Base-by-base conservation (phyloP, 257 asterid species). In the Solanum boliviense region DNA sequence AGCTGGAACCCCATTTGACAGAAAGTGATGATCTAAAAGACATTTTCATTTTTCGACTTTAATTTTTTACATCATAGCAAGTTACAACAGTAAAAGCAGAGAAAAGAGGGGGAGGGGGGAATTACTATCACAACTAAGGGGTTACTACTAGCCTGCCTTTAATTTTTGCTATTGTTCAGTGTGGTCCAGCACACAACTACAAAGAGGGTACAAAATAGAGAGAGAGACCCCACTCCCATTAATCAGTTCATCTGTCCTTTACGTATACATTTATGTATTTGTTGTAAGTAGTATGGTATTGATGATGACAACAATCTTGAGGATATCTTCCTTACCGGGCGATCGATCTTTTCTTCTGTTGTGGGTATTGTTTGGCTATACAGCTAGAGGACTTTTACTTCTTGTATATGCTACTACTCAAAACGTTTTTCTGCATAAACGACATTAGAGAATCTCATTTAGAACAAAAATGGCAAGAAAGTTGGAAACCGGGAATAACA, bases 201-300 rank as follows among this genome's bases (percentile, higher is more conserved):
- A 93, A 92, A 93, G 83, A 52, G 23, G 21, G 60, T 16, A 89
- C 25, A 18, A 48, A 15, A 48, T 15, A 48, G 58, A 52, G 60
- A 81, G 58, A 73, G 84, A 91, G 92, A 89, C 94, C 96, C 95
- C 91, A 91, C 96, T 94, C 95, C 78, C 95, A 89, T 93, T 86
- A 94, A 92, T 93, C 93, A 92, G 92, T 94, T 94, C 96, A 95
- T 91, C 93, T 91, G 95, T 92, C 94, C 92, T 92, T 92, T 89
- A 91, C 92, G 89, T 95, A 92, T 93, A 91, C 96, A 93, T 87
- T 23, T 91, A 92, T 94, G 94, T 95, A 94, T 90, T 79, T 92
- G 92, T 92, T 90, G 92, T 85, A 89, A 91, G 88, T 89, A 92
- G 89, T 94, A 93, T 94, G 92, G 93, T 94, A 92, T 91, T 94